Conservation (phyloP, 2,329 filamentous ascomycete genomes). For the Fusarium chlamydosporum region DNA sequence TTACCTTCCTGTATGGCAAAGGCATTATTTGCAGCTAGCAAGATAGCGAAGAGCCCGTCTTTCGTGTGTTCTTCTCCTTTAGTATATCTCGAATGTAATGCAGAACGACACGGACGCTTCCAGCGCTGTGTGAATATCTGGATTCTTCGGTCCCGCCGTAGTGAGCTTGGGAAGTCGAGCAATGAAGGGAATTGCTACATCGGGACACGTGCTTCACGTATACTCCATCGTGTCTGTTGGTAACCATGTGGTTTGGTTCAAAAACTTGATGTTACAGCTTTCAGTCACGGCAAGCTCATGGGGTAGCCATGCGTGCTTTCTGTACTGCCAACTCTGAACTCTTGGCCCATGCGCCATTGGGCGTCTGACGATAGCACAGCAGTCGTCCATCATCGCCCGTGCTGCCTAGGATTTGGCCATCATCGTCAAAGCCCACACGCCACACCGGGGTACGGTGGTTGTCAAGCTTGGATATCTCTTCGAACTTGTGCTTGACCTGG, state of each 20-base stretch:
- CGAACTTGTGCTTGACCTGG: conserved; percentile 73
- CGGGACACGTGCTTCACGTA: not conserved
- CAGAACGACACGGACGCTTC: not conserved
- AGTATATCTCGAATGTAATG: not conserved
- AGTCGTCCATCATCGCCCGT: conserved; percentile 82
- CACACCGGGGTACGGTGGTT: conserved; percentile 79
- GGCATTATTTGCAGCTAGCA: not conserved
- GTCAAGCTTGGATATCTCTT: conserved; percentile 76
- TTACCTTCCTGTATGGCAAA: too few relatives aligned
- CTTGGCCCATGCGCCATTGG: conserved; percentile 70
- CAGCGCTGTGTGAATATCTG: not conserved
- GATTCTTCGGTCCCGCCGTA: not conserved
- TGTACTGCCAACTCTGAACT: conserved; percentile 72
- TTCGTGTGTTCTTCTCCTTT: not conserved
- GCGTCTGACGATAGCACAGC: conserved; percentile 72
- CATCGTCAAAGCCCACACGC: conserved; percentile 78
- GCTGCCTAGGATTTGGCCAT: conserved; percentile 80
- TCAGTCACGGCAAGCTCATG: conserved; percentile 47
- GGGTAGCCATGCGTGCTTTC: conserved; percentile 67
- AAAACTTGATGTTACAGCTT: not conserved
- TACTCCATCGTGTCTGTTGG: not conserved
- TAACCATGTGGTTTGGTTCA: not conserved
- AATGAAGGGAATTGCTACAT: not conserved
- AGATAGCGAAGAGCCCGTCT: not conserved
- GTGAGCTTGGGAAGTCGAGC: too few relatives aligned